Base-by-base conservation (phyloP, 768 basidiomycete genomes). In the Boletus insuetus region DNA sequence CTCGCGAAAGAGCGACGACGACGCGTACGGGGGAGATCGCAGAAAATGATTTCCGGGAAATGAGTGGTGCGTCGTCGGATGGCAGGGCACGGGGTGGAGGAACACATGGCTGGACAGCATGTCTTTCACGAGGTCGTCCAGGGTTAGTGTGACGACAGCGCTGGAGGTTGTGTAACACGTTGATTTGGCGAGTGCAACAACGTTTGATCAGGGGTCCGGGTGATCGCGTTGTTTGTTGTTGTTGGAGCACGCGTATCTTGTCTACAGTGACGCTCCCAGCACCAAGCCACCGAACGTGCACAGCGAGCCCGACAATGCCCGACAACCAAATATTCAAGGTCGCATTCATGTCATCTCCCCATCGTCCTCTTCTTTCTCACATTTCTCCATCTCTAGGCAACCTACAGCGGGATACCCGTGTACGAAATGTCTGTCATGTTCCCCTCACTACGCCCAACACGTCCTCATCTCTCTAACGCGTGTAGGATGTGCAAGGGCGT, bases 401-500 rank as follows among this genome's bases (percentile, higher is more conserved):
- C 91, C 20, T 94, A 94, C 71, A 94, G 92, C 73, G 92, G 91
- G 42, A 92, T 94, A 61, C 91, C 91, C 60, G 91, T 94, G 42
- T 94, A 91, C 63, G 91, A 94, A 74, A 92, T 94, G 91, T 92
- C 69, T 66, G 88, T 77, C 37, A 29, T 47, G 47, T 61, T 68
- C 58, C 68, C 12, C 71, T 17, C 77, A 65, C 75, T 73, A 16
- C 31, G n/a, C 40, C 37, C 24, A 65, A 71, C 73, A 71, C 64
- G 54, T 65, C 58, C 71, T 76, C 60, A 72, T 59, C 39, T 63
- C 46, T 58, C 58, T 65, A 65, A 74, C 74, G 72, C 79, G 78
- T 69, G 61, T 62, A 94, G 91, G 90, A 91, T 94, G 87, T 90
- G 86, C 77, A 92, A 93, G 69, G 87, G 90, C 50, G 91, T 98